These are phyloP conservation scores for Roridomyces roridus DNA, from an alignment of 768 basidiomycete species.

Conservation along the genomic window DNA sequence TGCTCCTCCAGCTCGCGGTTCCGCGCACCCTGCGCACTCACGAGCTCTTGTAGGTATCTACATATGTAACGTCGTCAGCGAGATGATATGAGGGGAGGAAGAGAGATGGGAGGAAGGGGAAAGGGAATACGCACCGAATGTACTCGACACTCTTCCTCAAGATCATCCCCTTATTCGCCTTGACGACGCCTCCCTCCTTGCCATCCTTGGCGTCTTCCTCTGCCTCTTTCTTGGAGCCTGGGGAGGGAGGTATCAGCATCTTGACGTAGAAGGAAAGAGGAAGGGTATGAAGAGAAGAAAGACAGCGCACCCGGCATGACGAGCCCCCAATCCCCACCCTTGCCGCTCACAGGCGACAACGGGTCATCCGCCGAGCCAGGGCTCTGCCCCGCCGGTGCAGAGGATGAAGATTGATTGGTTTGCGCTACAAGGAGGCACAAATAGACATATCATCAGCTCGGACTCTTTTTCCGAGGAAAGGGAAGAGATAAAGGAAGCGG, in stretches of 20 bases:
- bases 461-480: no score
- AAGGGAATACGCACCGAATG: constrained; percentile 46
- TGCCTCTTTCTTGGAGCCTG: constrained; percentile 21
- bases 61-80: no score
- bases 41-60: constrained; percentile 86
- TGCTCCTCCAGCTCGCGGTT: constrained; percentile 82
- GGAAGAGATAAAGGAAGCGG: not conserved
- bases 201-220: constrained; percentile 25
- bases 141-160: constrained; percentile 83
- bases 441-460: no score
- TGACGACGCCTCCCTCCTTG: constrained; percentile 59
- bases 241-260: not conserved
- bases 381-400: constrained; percentile 8
- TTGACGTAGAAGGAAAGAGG: not conserved
- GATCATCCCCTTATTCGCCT: constrained; percentile 96
- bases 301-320: constrained; percentile 18
- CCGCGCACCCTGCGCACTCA: constrained; percentile 76
- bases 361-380: constrained; percentile 18
- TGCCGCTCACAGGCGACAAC: constrained; percentile 7
- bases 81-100: no score
- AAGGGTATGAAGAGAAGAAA: not conserved
- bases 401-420: not conserved
- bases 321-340: constrained; percentile 18
- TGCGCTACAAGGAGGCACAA: not conserved
- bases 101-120: no score